Conservation (phyloP, 179 eudicot genomes). For the Silene coronaria region DNA sequence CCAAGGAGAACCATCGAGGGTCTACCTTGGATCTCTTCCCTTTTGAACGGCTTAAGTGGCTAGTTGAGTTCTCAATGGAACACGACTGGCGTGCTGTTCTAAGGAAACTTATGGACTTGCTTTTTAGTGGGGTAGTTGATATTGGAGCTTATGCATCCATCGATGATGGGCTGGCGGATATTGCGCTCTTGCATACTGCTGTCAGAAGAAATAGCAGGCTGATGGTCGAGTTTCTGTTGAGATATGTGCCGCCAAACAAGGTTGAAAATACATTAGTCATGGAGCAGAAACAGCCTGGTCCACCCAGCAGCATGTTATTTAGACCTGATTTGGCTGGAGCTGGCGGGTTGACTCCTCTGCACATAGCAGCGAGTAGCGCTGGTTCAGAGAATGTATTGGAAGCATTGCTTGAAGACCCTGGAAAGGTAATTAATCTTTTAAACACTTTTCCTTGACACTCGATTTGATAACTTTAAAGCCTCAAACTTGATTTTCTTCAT, state of each 20-base stretch:
- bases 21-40: constrained; percentile 43
- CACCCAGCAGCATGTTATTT: constrained; percentile 34
- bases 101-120: constrained; percentile 53
- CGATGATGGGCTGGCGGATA: constrained; percentile 43
- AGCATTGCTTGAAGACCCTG: constrained; percentile 85
- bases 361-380: constrained; percentile 60
- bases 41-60: constrained; percentile 59
- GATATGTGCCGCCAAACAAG: constrained; percentile 39
- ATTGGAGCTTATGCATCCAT: constrained; percentile 39
- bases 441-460: background rate
- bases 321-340: constrained; percentile 67
- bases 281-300: constrained; percentile 26
- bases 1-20: constrained; percentile 32
- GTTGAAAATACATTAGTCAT: constrained; percentile 18
- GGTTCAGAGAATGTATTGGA: constrained; percentile 60
- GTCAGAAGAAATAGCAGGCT: constrained; percentile 55
- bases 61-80: constrained; percentile 64
- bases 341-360: constrained; percentile 88
- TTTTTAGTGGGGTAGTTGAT: constrained; percentile 53
- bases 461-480: background rate
- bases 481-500: background rate
- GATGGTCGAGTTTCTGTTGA: constrained; percentile 63
- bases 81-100: constrained; percentile 79
- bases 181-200: constrained; percentile 68
- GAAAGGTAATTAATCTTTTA: constrained; percentile 45